Evolutionary conservation across 192 early-diverging fungal genomes (phyloP), one percentile per base, ranked within the genome.

Genomic region (Podochytrium sp.): DNA sequence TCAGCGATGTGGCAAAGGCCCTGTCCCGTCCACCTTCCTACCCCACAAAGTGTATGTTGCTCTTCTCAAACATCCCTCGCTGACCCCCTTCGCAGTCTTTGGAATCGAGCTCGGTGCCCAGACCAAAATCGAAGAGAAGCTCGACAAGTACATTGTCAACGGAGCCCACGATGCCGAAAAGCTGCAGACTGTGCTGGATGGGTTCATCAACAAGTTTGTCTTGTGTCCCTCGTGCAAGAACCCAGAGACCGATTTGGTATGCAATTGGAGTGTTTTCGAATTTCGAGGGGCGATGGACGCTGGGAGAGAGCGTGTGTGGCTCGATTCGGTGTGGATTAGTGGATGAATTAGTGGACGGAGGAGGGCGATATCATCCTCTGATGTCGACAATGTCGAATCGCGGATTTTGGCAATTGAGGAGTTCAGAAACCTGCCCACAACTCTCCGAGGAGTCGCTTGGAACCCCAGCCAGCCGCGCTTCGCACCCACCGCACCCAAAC

Each of bases 71-170:
- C 10, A 29, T 3, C 55, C 55, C 55, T 1, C 6, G 27, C 2
- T 2, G 16, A 41, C 33, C 38, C 38, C 12, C 33, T 32, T 18
- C 58, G 80, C 92, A 86, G 96, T 86, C 85, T 98, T 99, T 90
- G 97, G 97, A 35, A 90, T 83, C 73, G 97, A 98, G 79, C 92
- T 99, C 55, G 97, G 97, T 47, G 94, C 96, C 41, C 96, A 95
- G 84, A 88, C 91, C 65, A 93, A 93, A 78, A 85, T 83, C 68
- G 96, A 99, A 71, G 92, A 91, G 64, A 92, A 93, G 85, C 90
- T 86, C 65, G 94, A 98, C 76, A 89, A 91, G 63, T 99, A 95
- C 78, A 92, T 97, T 72, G 91, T 99, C 75, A 98, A 96, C 81
- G 97, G 97, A 43, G 91, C 92, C 20, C 96, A 97, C 73, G 93